Percentiles rank a stretch among this genome's conserved stretches.
phyloP scores from a whole-genome alignment of 331 rosid species.

The Stylosanthes scabra region DNA sequence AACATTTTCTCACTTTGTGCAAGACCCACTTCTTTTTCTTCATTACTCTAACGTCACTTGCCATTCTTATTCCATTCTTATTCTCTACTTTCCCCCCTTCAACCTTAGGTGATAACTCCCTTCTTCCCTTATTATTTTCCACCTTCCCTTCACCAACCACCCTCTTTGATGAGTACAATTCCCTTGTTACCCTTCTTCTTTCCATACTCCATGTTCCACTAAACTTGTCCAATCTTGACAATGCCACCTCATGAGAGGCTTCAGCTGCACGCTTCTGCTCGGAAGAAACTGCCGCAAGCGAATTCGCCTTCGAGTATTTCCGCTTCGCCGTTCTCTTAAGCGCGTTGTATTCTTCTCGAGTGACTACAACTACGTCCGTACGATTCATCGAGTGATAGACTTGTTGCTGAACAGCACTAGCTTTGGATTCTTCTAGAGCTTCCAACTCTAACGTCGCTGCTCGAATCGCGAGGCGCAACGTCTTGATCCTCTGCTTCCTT shows the following conservation, averaged over 20 bases:
- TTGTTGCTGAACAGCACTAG: conserved; percentile 41
- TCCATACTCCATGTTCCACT: conserved; percentile 29
- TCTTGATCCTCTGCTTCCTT: conserved; percentile 48
- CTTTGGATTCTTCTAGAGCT: conserved; percentile 49
- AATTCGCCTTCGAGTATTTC: conserved; percentile 46
- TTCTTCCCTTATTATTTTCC: conserved; percentile 1
- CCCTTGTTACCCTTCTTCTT: conserved; percentile 33
- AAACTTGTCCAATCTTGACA: conserved; percentile 46
- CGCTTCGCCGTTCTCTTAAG: conserved; percentile 49
- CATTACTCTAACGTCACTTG: conserved; percentile 27
- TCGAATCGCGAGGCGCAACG: conserved; percentile 49
- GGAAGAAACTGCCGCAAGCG: conserved; percentile 36
- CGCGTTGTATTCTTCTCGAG: conserved; percentile 48
- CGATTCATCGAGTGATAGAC: conserved; percentile 42
- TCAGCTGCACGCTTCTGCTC: conserved; percentile 57
- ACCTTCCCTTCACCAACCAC: conserved; percentile 14
- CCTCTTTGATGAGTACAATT: conserved; percentile 11
- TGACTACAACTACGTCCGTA: conserved; percentile 41
- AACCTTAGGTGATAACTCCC: conserved; percentile 13
- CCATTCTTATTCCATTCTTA: conserved; percentile 23
- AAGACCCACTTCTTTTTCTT: conserved; percentile 41
- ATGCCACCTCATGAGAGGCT: conserved; percentile 44
- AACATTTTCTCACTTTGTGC: conserved; percentile 35
- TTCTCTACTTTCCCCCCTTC: conserved; percentile 37
- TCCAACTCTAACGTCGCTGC: conserved; percentile 55